Conservation (phyloP, 176 grass and related monocot genomes). For the Rhynchospora pubera region DNA sequence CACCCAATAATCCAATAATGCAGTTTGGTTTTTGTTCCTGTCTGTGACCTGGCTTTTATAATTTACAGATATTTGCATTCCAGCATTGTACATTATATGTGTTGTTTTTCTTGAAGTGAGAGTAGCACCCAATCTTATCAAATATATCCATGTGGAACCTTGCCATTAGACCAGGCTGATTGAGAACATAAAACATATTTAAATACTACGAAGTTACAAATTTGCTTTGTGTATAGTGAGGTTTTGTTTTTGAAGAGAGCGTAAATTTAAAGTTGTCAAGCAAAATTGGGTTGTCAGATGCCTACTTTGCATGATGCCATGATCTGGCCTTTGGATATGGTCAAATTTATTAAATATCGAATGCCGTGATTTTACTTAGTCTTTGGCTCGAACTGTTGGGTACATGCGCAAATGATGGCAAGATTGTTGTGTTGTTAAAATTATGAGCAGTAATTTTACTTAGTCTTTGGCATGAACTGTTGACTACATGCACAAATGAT, state of each 20-base stretch:
- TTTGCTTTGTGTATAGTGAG: neutral
- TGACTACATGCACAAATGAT: too few species aligned
- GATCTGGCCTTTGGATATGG: neutral
- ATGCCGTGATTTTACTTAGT: neutral
- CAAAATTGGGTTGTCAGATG: neutral
- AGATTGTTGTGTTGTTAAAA: too few species aligned
- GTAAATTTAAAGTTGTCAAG: neutral
- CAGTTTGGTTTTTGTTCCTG: constrained; percentile 1
- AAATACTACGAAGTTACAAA: neutral
- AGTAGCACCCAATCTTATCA: neutral
- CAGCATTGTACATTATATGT: neutral
- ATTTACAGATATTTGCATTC: neutral
- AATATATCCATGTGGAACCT: neutral
- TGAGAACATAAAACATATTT: neutral
- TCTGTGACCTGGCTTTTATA: constrained; percentile 54
- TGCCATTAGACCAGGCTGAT: neutral
- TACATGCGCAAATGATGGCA: neutral
- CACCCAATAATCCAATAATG: constrained; percentile 44
- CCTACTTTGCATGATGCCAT: neutral
- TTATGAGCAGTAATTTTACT: too few species aligned
- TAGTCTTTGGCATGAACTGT: too few species aligned
- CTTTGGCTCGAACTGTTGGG: neutral
- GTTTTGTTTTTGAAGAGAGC: neutral
- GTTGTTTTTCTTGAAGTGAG: neutral
- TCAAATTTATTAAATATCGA: neutral